A percentile compares a stretch with the other conserved stretches of the same genome.
These are phyloP conservation scores for Panus rudis DNA, from an alignment of 768 basidiomycete species.

Conservation along the genomic window DNA sequence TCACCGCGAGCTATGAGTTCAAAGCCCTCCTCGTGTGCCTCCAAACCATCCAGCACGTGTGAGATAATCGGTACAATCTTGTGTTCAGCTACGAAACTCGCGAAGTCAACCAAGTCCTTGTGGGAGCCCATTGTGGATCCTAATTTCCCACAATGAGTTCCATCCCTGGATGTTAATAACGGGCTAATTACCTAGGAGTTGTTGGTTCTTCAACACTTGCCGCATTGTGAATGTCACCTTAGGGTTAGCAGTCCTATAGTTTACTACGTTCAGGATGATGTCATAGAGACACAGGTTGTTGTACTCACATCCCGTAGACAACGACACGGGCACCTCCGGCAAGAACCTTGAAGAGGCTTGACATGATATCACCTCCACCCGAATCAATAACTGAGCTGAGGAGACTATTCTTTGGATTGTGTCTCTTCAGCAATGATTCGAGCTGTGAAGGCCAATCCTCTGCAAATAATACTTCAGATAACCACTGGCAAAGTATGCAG, in stretches of 20 bases:
- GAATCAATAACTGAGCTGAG: conserved; percentile 41
- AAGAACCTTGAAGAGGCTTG: conserved; percentile 27
- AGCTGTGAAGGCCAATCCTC: conserved; percentile 31
- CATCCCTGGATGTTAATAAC: not conserved
- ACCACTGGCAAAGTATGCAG: not conserved
- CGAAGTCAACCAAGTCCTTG: conserved; percentile 66
- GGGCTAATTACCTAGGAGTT: conserved; percentile 53
- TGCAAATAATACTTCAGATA: conserved; percentile 2
- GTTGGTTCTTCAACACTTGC: conserved; percentile 67
- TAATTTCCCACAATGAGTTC: conserved; percentile 20
- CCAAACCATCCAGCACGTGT: conserved; percentile 61
- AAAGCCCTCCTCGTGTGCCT: conserved; percentile 62
- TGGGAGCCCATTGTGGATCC: conserved; percentile 84
- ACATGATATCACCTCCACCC: conserved; percentile 35
- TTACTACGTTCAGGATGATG: conserved; percentile 4
- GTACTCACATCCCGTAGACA: conserved; percentile 32
- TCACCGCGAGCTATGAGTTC: conserved; percentile 52
- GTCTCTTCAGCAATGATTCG: conserved; percentile 23
- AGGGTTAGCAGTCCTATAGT: conserved; percentile 51
- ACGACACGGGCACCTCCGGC: conserved; percentile 31
- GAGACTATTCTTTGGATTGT: conserved; percentile 3
- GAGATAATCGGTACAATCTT: conserved; percentile 66
- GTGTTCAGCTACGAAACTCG: conserved; percentile 59
- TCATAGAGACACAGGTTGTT: conserved; percentile 2
- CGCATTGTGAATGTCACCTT: conserved; percentile 67